Evolutionary conservation across 208 protist species (phyloP).

Genomic region (Balamuthia mandrillaris): DNA sequence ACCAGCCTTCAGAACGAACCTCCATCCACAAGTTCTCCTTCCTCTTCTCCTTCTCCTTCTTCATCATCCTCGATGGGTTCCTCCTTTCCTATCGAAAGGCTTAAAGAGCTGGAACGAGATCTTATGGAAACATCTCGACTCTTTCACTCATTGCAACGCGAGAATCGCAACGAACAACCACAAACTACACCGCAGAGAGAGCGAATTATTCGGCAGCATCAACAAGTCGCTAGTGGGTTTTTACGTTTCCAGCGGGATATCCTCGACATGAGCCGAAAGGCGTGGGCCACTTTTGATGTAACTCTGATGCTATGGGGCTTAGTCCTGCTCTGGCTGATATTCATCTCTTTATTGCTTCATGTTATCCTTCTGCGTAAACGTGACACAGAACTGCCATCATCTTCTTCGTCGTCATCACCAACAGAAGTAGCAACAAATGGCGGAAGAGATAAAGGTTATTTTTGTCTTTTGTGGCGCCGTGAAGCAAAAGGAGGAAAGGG

Average conservation of each 20-base stretch:
- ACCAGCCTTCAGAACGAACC: too few relatives aligned
- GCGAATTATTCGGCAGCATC: not conserved
- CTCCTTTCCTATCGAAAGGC: too few relatives aligned
- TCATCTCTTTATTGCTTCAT: too few relatives aligned
- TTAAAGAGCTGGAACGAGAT: not conserved
- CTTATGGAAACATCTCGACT: not conserved
- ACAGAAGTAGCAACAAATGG: too few relatives aligned
- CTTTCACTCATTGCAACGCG: too few relatives aligned
- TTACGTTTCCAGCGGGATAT: slow-evolving; percentile 8
- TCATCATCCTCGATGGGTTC: too few relatives aligned
- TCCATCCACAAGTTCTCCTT: not conserved
- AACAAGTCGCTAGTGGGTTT: not conserved
- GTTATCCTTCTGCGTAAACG: too few relatives aligned
- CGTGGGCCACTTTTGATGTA: slow-evolving; percentile 57
- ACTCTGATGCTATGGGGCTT: slow-evolving; percentile 34
- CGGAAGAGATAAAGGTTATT: too few relatives aligned
- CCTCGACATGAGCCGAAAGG: slow-evolving; percentile 39
- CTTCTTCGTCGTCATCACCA: too few relatives aligned
- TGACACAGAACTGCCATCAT: too few relatives aligned
- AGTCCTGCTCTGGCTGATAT: not conserved
- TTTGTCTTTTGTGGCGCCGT: too few relatives aligned
- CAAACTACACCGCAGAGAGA: not conserved
- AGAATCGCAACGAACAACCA: not conserved
- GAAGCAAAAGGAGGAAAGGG: too few relatives aligned
- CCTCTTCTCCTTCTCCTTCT: not conserved